Evolutionary conservation across 2,329 filamentous ascomycete species (phyloP).

Genomic region (Xenosphaeropsis pyriputrescens): DNA sequence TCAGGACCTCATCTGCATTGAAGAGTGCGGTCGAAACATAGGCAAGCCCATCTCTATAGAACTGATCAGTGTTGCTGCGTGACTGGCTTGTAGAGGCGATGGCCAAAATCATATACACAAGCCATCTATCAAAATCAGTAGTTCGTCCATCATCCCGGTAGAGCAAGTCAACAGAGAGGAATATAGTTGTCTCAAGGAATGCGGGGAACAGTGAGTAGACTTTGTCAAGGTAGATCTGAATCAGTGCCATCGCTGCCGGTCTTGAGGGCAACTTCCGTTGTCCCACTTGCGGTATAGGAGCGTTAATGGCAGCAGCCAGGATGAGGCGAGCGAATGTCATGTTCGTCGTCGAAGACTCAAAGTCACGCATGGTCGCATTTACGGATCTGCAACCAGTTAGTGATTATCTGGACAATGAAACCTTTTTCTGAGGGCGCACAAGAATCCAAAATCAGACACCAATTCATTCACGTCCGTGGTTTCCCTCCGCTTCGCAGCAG

Average conservation of each 20-base stretch:
- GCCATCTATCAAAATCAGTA: slow-evolving; percentile 64
- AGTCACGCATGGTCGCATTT: slow-evolving; percentile 87
- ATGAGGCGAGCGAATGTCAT: slow-evolving; percentile 90
- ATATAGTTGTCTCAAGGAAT: slow-evolving; percentile 67
- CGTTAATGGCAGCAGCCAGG: slow-evolving; percentile 65
- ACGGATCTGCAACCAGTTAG: slow-evolving; percentile 48
- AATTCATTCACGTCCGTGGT: slow-evolving; percentile 81
- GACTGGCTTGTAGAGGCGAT: slow-evolving; percentile 67
- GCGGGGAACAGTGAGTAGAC: slow-evolving; percentile 70
- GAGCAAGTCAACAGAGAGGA: slow-evolving; percentile 65
- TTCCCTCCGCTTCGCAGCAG: slow-evolving; percentile 52
- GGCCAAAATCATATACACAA: slow-evolving; percentile 78
- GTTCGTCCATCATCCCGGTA: slow-evolving; percentile 46
- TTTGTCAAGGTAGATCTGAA: slow-evolving; percentile 76
- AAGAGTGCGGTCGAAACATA: slow-evolving; percentile 52
- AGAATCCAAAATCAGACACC: slow-evolving; percentile 83
- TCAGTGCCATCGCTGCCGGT: slow-evolving; percentile 49
- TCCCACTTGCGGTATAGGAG: slow-evolving; percentile 48
- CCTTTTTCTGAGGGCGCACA: slow-evolving; percentile 36
- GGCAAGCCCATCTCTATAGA: slow-evolving; percentile 39
- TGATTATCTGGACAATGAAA: background rate
- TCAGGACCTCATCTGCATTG: slow-evolving; percentile 69
- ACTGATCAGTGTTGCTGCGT: slow-evolving; percentile 48
- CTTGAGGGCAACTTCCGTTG: slow-evolving; percentile 55
- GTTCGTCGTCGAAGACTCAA: slow-evolving; percentile 73